Conservation (phyloP, 1,284 basidiomycete species). For the Schizophyllum amplum region DNA sequence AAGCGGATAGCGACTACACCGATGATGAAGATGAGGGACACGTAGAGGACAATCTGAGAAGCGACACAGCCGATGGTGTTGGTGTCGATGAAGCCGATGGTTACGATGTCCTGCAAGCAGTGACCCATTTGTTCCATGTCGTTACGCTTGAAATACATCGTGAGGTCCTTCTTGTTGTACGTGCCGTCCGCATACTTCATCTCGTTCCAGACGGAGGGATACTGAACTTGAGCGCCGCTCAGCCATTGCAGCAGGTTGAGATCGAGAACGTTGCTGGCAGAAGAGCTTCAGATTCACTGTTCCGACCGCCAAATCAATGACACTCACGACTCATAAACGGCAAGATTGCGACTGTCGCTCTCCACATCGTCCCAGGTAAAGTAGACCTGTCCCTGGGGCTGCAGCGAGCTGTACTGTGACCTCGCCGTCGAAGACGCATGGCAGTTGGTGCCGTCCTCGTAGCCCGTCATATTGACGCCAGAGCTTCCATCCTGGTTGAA, state of each 20-base stretch:
- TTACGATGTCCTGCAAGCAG: constrained; percentile 82
- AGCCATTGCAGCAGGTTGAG: constrained; percentile 82
- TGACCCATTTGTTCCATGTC: constrained; percentile 59
- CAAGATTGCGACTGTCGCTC: constrained; percentile 68
- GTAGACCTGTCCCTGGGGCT: constrained; percentile 78
- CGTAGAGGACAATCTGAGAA: constrained; percentile 89
- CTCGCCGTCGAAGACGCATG: constrained; percentile 59
- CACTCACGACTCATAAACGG: constrained; percentile 84
- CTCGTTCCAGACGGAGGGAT: constrained; percentile 76
- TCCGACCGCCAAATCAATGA: constrained; percentile 1
- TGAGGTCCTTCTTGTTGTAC: constrained; percentile 80
- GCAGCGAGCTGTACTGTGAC: constrained; percentile 37
- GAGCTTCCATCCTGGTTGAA: constrained; percentile 67
- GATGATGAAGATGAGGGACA: constrained; percentile 95
- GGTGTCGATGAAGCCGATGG: constrained; percentile 92
- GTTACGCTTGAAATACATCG: constrained; percentile 70
- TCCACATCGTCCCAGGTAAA: constrained; percentile 87
- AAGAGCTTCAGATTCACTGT: constrained; percentile 7
- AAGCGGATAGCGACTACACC: constrained; percentile 96
- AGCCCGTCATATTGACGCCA: constrained; percentile 60
- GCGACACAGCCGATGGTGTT: constrained; percentile 94
- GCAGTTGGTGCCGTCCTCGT: constrained; percentile 60
- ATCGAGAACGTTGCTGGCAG: constrained; percentile 76
- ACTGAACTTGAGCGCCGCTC: constrained; percentile 67
- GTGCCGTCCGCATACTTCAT: constrained; percentile 66